These are phyloP conservation scores for Exophiala dermatitidis DNA, from an alignment of 2,329 filamentous ascomycete species.

Conservation along the genomic window DNA sequence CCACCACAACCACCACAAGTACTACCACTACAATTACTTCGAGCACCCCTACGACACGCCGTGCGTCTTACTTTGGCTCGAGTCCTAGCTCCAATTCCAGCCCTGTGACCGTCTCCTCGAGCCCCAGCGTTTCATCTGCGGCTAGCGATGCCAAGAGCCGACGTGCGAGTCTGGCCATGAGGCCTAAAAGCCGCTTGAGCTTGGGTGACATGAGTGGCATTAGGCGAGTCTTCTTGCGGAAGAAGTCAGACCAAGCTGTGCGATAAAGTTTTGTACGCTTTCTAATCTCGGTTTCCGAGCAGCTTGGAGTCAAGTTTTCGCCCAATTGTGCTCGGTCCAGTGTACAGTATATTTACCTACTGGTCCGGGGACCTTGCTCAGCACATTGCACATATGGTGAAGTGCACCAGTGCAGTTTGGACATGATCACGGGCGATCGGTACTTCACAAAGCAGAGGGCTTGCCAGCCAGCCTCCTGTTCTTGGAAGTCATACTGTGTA, in stretches of 20 bases:
- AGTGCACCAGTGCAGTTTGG: too few relatives aligned
- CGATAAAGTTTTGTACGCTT: too few relatives aligned
- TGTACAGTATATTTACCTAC: too few relatives aligned
- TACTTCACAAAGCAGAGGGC: too few relatives aligned
- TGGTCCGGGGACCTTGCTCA: too few relatives aligned
- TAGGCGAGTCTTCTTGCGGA: slow-evolving; percentile 26
- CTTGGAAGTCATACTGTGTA: too few relatives aligned
- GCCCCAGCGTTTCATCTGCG: slow-evolving; percentile 10
- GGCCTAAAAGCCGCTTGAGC: slow-evolving; percentile 20
- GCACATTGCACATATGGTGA: too few relatives aligned
- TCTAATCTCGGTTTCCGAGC: too few relatives aligned
- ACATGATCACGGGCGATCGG: too few relatives aligned
- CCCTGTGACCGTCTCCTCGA: slow-evolving; percentile 12
- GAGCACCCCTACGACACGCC: slow-evolving; percentile 9
- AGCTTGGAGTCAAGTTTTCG: too few relatives aligned
- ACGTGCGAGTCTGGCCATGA: slow-evolving; percentile 4
- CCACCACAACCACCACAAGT: slow-evolving; percentile 20
- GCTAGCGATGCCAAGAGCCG: slow-evolving; percentile 7
- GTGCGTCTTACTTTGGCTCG: slow-evolving; percentile 6
- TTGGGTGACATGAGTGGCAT: slow-evolving; percentile 26
- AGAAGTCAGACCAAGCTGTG: slow-evolving; percentile 13
- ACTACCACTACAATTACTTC: slow-evolving; percentile 11
- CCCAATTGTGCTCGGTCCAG: too few relatives aligned
- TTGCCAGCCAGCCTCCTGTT: too few relatives aligned
- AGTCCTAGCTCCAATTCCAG: slow-evolving; percentile 11